Base-by-base conservation (phyloP, 73 alveolate genomes). In the Blepharisma stoltei region DNA sequence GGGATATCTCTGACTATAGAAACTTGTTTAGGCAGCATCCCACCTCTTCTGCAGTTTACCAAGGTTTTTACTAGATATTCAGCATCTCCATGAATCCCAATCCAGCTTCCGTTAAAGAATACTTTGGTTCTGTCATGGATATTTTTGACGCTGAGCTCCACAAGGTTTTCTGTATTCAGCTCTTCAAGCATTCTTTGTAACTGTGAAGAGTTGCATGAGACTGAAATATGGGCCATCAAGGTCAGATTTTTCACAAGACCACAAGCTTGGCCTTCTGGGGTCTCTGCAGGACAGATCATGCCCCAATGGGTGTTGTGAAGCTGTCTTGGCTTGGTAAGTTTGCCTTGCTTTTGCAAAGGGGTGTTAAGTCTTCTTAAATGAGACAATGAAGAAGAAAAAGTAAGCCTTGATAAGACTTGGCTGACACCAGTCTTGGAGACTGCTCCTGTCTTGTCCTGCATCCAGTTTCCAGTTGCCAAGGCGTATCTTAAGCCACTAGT, bases 231-330 rank as follows among this genome's bases (percentile, higher is more conserved):
- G 7, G 99, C 92, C 99, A 98, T 97, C 55, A 98, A 86, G 7
- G 99, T 89, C 78, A 98, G 88, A 86, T 98, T 98, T 88, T 98
- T 98, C 48, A 98, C 99, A 46, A 98, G 93, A 18, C 99, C 99
- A 83, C 98, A 95, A 6, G 98, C 98, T 81, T 97, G 97, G 54
- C 99, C 99, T 86, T 98, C 99, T 6, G 99, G 99, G 25, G 99
- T 98, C 83, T 98, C 99, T 43, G 99, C 99, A 27, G 99, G 99
- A 81, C 99, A 98, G 54, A 98, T 91, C 97, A 98, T 90, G 23
- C 99, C 99, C 99, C 99, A 98, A 81, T 98, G 99, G 60, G 99
- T 97, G 84, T 97, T 98, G 88, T 98, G 99, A 41, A 98, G 92
- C 85, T 98, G 96, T 68, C 99, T 76, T 11, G 99, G 99, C 90